phyloP scores from a whole-genome alignment of 306 rosid species.

The Cicer judaicum region DNA sequence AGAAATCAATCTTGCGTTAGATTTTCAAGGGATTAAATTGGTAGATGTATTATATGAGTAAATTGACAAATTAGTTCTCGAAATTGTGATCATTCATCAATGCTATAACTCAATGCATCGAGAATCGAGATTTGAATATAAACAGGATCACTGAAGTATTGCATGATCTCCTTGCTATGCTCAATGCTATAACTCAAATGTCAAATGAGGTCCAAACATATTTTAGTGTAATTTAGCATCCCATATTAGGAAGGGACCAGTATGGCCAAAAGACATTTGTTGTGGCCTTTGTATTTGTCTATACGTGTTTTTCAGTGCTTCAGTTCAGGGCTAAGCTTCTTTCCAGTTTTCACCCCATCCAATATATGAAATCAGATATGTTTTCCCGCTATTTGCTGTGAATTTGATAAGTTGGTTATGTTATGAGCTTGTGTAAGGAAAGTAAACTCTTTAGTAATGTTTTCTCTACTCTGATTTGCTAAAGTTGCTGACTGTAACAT shows the following conservation, averaged over 20 bases:
- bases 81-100: background rate
- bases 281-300: background rate
- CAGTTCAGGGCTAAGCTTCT: background rate
- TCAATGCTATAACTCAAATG: background rate
- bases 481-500: constrained; percentile 5
- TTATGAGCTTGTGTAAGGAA: constrained; percentile 30
- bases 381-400: constrained; percentile 1
- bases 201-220: background rate
- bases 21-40: background rate
- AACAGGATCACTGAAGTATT: constrained; percentile 24
- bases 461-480: constrained; percentile 20
- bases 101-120: background rate
- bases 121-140: constrained; percentile 13
- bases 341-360: background rate
- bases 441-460: background rate
- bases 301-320: background rate
- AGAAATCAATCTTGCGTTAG: background rate
- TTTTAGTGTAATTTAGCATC: constrained; percentile 6
- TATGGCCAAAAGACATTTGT: background rate
- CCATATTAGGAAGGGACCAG: constrained; percentile 12
- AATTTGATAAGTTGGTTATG: background rate
- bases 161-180: background rate
- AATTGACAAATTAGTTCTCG: background rate
- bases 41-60: background rate
- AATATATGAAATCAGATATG: constrained; percentile 6